These are phyloP conservation scores for Exserohilum rostratum DNA, from an alignment of 2,329 filamentous ascomycete species.

Conservation along the genomic window DNA sequence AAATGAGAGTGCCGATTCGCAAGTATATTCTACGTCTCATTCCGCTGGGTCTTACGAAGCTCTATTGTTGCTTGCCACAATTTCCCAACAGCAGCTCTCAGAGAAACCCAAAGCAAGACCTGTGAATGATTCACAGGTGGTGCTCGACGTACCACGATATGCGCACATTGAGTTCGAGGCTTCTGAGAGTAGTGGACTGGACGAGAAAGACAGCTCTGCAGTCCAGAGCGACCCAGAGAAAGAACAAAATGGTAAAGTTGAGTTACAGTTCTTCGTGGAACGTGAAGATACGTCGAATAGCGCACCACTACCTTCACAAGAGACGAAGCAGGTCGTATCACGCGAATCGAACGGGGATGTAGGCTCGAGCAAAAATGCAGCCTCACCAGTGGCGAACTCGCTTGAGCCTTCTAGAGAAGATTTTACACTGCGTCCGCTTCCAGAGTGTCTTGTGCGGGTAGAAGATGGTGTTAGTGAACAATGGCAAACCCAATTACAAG, in stretches of 20 bases:
- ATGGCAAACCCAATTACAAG: conserved; percentile 1
- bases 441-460: neutral
- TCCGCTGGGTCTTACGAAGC: neutral
- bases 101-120: neutral
- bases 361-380: neutral
- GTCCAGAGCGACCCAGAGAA: neutral
- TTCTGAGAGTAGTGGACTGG: neutral
- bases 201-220: neutral
- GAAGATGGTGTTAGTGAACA: neutral
- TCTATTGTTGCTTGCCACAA: neutral
- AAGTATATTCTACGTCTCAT: neutral
- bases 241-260: neutral
- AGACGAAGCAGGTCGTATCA: neutral
- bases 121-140: neutral
- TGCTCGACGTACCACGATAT: neutral
- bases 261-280: no score
- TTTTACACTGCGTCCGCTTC: neutral
- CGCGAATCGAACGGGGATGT: neutral
- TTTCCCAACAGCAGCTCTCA: neutral
- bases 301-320: neutral
- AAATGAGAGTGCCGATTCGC: neutral
- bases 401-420: neutral
- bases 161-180: neutral
- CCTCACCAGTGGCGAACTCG: neutral
- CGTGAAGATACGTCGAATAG: no score